Base-by-base conservation (phyloP, 2,329 filamentous ascomycete genomes). In the Albifimbria verrucaria region DNA sequence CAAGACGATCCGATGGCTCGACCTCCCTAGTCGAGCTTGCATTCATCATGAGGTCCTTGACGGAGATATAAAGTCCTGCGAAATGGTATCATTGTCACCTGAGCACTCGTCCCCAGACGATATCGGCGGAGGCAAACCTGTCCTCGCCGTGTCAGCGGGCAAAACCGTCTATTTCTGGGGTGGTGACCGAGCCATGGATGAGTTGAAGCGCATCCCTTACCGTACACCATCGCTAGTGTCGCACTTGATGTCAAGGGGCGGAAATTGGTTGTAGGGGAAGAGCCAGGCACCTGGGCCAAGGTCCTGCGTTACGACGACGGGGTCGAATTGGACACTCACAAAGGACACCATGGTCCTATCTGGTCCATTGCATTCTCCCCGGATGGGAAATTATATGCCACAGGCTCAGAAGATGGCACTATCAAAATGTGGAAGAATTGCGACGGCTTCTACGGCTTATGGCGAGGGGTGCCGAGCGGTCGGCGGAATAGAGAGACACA, bases 301-400 rank as follows among this genome's bases (percentile, higher is more conserved):
- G 89, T 97, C 6, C 95, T 96, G 75, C 85, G 92, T 64, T 93
- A 92, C 72, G 91, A 97, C 54, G 86, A 87, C 48, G 88, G 88
- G 62, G 80, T 82, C 59, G 92, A 96, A 70, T 76, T 97, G 43
- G 94, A 97, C 68, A 88, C 93, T 12, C 90, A 96, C 75, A 97
- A 97, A 73, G 94, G 94, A 22, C 94, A 99, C 62, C 94, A 99
- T 65, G 94, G 94, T 2, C 93, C 93, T 1, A 94, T 99, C 57
- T 99, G 94, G 94, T 96, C 92, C 6, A 86, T 95, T 55, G 88
- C 88, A 52, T 99, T 96, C 72, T 94, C 92, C 1, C 94, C 94
- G 0, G 94, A 99, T 65, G 92, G 92, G 46, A 97, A 96, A 68
- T 77, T 99, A 7, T 99, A 97, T 67, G 94, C 92, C 2, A 99